Evolutionary conservation across 768 basidiomycete species (phyloP), one percentile per base, ranked within the genome.

Genomic region (Amanita muscaria): DNA sequence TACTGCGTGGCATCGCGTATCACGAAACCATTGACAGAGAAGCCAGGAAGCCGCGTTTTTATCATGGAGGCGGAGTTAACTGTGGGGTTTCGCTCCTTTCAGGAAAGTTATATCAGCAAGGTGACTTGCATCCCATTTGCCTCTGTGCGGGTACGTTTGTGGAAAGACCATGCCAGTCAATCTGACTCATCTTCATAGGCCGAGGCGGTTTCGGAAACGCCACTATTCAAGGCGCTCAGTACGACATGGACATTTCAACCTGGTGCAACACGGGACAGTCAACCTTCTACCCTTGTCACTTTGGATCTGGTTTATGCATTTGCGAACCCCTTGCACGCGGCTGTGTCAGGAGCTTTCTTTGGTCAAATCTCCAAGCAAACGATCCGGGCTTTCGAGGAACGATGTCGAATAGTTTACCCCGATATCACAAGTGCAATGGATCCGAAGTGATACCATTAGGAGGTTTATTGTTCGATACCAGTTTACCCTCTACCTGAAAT

Each of bases 311-410:
- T 74, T 1, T 99, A 86, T 61, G 77, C 85, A 19, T 98, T 98
- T 59, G 74, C 85, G 36, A 92, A 80, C 56, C 92, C 91, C 0
- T 53, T 93, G 23, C 83, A 97, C 58, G 84, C 88, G 2, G 74
- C 79, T 4, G 72, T 93, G n/a, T 87, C 88, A 3, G 73, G 81
- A 16, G 67, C 80, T 3, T 91, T 97, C 59, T 88, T 97, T 58
- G 85, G 85, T 7, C 80, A 86, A 57, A 82, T 96, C 4, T 87
- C 88, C 3, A 77, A 77, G 52, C 72, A 83, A 63, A 97, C 96
- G 90, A 82, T 97, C 18, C 67, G 82, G 42, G 92, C 93, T 1
- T 99, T 99, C 54, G 92, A 97, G 64, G 72, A 83, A 51, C 75
- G 92, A 21, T 94, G 90, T 60, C 35, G 70, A 44, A 66, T 73